Evolutionary conservation across 768 basidiomycete species (phyloP).

Genomic region (Glaciozyma antarctica): DNA sequence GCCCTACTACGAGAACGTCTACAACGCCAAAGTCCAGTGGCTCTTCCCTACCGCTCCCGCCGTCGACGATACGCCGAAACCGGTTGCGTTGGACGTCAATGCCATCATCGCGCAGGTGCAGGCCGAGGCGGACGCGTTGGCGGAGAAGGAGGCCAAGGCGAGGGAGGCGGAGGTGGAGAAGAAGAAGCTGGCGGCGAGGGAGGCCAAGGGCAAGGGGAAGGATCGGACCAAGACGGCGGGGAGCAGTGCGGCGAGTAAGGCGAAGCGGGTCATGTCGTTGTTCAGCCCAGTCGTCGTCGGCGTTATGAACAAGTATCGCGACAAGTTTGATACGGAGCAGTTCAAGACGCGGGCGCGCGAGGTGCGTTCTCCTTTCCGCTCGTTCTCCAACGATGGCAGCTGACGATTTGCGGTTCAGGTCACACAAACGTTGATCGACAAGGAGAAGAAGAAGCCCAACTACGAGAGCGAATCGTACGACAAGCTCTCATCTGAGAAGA

Average conservation of each 20-base stretch:
- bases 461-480: constrained; percentile 69
- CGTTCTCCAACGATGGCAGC: neutral
- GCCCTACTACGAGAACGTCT: constrained; percentile 7
- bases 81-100: constrained; percentile 18
- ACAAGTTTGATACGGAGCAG: constrained; percentile 58
- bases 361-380: constrained; percentile 44
- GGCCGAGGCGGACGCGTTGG: constrained; percentile 31
- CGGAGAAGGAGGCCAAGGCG: constrained; percentile 28
- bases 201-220: constrained; percentile 43
- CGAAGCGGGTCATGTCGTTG: constrained; percentile 71
- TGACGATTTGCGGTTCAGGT: constrained; percentile 47
- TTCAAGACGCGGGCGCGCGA: constrained; percentile 97
- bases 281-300: constrained; percentile 84
- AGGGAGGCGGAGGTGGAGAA: constrained; percentile 26
- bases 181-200: constrained; percentile 22
- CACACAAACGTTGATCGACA: constrained; percentile 75
- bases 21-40: constrained; percentile 2
- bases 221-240: constrained; percentile 41
- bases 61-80: constrained; percentile 9
- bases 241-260: constrained; percentile 40
- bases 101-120: constrained; percentile 42
- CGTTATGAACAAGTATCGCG: constrained; percentile 79
- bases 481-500: constrained; percentile 72
- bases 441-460: constrained; percentile 82
- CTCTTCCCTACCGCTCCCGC: constrained; percentile 6